Evolutionary conservation across 208 protist species (phyloP), one percentile per base, ranked within the genome.

Genomic region (Acanthamoeba divionensis): DNA sequence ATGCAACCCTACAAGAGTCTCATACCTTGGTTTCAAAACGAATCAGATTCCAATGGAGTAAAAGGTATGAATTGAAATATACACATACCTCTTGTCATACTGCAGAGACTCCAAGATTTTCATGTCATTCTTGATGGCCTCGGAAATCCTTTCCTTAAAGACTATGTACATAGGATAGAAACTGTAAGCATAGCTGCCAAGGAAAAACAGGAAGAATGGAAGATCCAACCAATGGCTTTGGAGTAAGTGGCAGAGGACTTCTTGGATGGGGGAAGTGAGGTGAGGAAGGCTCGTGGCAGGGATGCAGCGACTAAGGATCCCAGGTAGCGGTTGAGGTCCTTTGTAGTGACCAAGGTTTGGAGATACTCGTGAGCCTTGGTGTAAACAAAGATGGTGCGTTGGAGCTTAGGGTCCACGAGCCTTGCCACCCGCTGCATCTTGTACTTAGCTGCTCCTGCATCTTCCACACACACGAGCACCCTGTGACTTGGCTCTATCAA

Each of bases 291-390:
- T 15, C 47, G 13, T 60, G 52, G 18, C 52, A 24, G 18, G 45
- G 33, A 62, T 26, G 18, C 41, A 36, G 71, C 24, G 41, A n/a
- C 48, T 26, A 82, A 82, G 71, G 26, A 38, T 44, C 45, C 21
- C 13, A 82, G 48, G 24, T 62, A 82, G 24, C 41, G 26, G 71
- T 82, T 82, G 5, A 82, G 48, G 6, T n/a, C 71, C 71, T 82
- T 60, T 1, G 71, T 36, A 26, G 71, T 82, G 18, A 38, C 9
- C 7, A 82, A 4, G 26, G 71, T 82, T 31, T n/a, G 26, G 24
- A 82, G 48, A 50, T 82, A 36, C 21, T 82, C 71, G 48, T 82
- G 71, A 33, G 36, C 54, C 71, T 82, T 82, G 71, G 71, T 82
- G 71, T 60, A 60, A 33, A 82, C 71, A 55, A 82, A 82, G 7